Evolutionary conservation across 2,329 filamentous ascomycete genomes (phyloP).

Genomic region (Penicillium sp.): DNA sequence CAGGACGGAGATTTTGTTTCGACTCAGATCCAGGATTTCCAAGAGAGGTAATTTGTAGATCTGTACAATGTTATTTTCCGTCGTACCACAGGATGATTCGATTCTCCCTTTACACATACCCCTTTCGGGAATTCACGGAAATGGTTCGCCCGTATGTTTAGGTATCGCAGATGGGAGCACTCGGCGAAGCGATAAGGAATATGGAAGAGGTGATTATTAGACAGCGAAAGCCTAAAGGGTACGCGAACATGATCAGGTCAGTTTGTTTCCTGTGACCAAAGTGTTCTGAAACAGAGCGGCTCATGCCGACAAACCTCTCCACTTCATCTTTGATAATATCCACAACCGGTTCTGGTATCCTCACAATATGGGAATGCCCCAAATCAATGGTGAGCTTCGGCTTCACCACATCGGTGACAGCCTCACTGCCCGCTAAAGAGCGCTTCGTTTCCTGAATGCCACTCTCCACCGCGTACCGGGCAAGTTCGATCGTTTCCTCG

Average conservation of each 20-base stretch:
- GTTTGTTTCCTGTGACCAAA: slow-evolving; percentile 10
- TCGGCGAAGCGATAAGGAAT: slow-evolving; percentile 45
- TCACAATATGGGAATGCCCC: slow-evolving; percentile 44
- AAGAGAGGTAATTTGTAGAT: slow-evolving; percentile 79
- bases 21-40: slow-evolving; percentile 87
- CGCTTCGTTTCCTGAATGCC: slow-evolving; percentile 44
- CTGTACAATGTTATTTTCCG: slow-evolving; percentile 42
- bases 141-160: slow-evolving; percentile 46
- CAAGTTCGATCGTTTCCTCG: slow-evolving; percentile 43
- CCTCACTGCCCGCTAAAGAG: slow-evolving; percentile 42
- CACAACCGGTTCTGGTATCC: slow-evolving; percentile 46
- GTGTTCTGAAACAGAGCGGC: neutral
- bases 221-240: slow-evolving; percentile 42
- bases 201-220: slow-evolving; percentile 47
- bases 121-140: slow-evolving; percentile 58
- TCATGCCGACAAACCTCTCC: slow-evolving; percentile 38
- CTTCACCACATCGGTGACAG: slow-evolving; percentile 42
- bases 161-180: slow-evolving; percentile 45
- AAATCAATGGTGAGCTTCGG: slow-evolving; percentile 48
- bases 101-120: slow-evolving; percentile 42
- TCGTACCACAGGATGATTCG: neutral
- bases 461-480: slow-evolving; percentile 42
- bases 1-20: slow-evolving; percentile 73
- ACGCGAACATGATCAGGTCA: neutral
- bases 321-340: slow-evolving; percentile 50